A percentile compares a stretch with the other conserved stretches of the same genome.
phyloP scores from a whole-genome alignment of 1,139 yeast genomes.

The Scheffersomyces segobiensis region DNA sequence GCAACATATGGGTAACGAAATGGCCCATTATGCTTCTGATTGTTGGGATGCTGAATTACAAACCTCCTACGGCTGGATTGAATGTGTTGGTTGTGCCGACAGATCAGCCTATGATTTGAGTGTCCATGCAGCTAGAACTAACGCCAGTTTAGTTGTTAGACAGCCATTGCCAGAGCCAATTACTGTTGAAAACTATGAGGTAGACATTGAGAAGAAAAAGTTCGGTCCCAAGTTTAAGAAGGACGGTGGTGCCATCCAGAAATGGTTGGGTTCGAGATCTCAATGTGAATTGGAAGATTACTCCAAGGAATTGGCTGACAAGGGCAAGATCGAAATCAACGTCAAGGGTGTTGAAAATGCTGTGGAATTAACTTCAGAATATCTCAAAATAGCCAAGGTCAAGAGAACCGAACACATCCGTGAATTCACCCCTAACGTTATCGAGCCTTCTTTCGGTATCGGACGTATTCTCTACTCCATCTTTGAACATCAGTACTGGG shows the following conservation, averaged over 20 bases:
- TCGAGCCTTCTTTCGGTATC: conserved; percentile 99
- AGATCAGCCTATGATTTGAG: conserved; percentile 97
- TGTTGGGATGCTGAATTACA: conserved; percentile 99
- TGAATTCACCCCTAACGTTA: conserved; percentile 95
- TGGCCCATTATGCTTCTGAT: conserved; percentile 99
- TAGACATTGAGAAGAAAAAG: conserved; percentile 86
- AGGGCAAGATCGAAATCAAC: conserved; percentile 64
- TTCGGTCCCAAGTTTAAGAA: conserved; percentile 98
- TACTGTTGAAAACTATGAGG: conserved; percentile 79
- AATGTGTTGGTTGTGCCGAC: conserved; percentile 99
- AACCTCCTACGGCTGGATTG: conserved; percentile 98
- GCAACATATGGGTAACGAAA: conserved; percentile 97
- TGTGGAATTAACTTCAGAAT: conserved; percentile 70
- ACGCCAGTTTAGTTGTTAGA: conserved; percentile 92
- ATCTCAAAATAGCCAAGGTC: conserved; percentile 75
- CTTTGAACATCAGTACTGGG: conserved; percentile 95
- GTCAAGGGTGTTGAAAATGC: conserved; percentile 60
- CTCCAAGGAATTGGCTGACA: conserved; percentile 62
- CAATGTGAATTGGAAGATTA: conserved; percentile 85
- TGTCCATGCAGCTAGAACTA: conserved; percentile 93
- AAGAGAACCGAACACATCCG: conserved; percentile 87
- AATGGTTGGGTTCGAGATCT: conserved; percentile 72
- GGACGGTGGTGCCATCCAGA: conserved; percentile 90
- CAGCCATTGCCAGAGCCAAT: conserved; percentile 83
- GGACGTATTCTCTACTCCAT: conserved; percentile 94